Percentiles rank a stretch among this genome's conserved stretches.
Conservation (phyloP, 495 filamentous ascomycete genomes). For the Penicillium lividum region DNA sequence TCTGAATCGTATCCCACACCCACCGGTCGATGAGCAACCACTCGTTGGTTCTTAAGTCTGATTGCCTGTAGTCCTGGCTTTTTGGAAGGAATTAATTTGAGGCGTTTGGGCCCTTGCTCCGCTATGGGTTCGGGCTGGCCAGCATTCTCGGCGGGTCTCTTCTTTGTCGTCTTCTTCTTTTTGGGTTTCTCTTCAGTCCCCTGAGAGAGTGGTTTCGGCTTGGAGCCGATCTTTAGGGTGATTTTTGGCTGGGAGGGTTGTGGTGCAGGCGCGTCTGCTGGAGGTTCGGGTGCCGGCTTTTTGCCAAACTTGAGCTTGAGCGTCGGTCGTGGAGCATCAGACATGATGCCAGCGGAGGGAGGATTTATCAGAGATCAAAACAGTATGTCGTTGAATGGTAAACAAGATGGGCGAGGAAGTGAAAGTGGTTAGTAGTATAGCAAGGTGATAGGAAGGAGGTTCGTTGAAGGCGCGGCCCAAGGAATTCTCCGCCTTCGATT, state of each 20-base stretch:
- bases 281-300: constrained; percentile 32
- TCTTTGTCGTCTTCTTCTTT: constrained; percentile 54
- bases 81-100: constrained; percentile 48
- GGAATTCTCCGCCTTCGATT: constrained; percentile 19
- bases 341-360: constrained; percentile 28
- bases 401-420: not conserved
- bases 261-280: constrained; percentile 31
- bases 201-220: constrained; percentile 31
- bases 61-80: constrained; percentile 48
- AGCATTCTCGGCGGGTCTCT: constrained; percentile 40
- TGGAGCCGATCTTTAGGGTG: constrained; percentile 52
- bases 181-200: constrained; percentile 31
- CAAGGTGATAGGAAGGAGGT: not conserved
- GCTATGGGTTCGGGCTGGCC: constrained; percentile 28
- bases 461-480: constrained; percentile 4
- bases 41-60: constrained; percentile 59
- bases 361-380: not conserved
- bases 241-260: constrained; percentile 45
- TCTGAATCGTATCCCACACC: constrained; percentile 98
- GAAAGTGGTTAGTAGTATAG: not conserved
- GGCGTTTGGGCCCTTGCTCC: constrained; percentile 39
- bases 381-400: not conserved
- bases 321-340: constrained; percentile 41
- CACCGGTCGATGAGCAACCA: constrained; percentile 59
- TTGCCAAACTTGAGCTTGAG: constrained; percentile 55